Base-by-base conservation (phyloP, 106 monocot species). In the Dactylorhiza incarnata region DNA sequence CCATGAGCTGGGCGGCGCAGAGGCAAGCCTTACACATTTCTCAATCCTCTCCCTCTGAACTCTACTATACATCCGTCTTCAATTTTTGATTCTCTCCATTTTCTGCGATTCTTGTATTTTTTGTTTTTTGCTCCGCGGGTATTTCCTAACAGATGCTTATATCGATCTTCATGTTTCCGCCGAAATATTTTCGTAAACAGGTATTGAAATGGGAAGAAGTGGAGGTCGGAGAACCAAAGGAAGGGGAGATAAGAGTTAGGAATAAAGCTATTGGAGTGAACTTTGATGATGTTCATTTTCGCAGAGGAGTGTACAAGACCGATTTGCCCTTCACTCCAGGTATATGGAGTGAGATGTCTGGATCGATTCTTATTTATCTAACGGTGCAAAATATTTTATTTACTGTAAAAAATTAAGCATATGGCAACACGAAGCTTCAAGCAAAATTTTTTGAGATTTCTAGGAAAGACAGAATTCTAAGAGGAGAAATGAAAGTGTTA, bases 181-280 rank as follows among this genome's bases (percentile, higher is more conserved):
- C 58, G 9, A 22, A 59, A 37, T 37, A 37, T 24, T 66, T 9
- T 22, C 8, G 3, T 49, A 70, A 70, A 49, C 81, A 95, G 95
- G 92, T 95, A 0, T 76, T 91, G 89, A 94, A 85, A 45, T 99
- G 97, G 97, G 97, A 94, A 84, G 91, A 94, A 55, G 91, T 94
- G 76, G 97, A 99, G 83, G 78, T 99, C 17, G 91, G 89, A 50
- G 94, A 99, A 78, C 94, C 89, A 17, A 94, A 86, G 55, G 87
- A 91, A 22, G 97, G 97, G 37, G 94, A 94, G 77, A 89, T 97
- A 10, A 81, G 94, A 56, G 89, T 97, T 50, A 91, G 85, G 87
- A 94, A 94, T 81, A 94, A 85, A 63, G 94, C 94, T 2, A 89
- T 99, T 68, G 94, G 97, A 24, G 86, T 99, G 51, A 99, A 99